Evolutionary conservation across 257 asterid species (phyloP).

Genomic region (Coffea eugenioides): DNA sequence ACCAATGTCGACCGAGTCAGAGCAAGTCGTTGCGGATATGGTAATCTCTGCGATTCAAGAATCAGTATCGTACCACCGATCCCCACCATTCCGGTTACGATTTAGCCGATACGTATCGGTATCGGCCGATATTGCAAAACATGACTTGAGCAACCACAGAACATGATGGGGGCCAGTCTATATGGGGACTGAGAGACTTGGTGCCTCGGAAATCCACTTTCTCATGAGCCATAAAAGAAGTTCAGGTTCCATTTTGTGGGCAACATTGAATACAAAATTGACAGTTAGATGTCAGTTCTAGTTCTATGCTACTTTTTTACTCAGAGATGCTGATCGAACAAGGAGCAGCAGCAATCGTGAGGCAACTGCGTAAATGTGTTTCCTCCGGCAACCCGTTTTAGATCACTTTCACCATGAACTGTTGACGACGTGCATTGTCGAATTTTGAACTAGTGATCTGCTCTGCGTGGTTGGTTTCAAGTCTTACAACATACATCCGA

Average conservation of each 20-base stretch:
- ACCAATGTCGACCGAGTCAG: too few relatives aligned
- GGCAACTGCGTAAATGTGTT: slow-evolving; percentile 7
- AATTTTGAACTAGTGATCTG: neutral
- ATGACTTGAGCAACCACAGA: neutral
- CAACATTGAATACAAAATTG: slow-evolving; percentile 11
- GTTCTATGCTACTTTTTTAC: neutral
- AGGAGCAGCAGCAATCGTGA: neutral
- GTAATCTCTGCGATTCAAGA: too few relatives aligned
- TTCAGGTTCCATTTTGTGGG: slow-evolving; percentile 7
- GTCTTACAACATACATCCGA: neutral
- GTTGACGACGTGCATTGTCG: slow-evolving; percentile 1
- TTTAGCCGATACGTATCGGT: too few relatives aligned
- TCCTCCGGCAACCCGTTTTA: neutral
- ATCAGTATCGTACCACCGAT: too few relatives aligned
- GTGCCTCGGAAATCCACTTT: slow-evolving; percentile 4
- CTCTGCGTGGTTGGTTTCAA: slow-evolving; percentile 2
- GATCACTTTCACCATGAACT: slow-evolving; percentile 1
- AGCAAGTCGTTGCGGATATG: too few relatives aligned
- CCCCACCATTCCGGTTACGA: too few relatives aligned
- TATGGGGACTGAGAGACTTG: neutral
- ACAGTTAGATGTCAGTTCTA: slow-evolving; percentile 20
- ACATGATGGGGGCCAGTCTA: slow-evolving; percentile 10
- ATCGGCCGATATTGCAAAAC: too few relatives aligned
- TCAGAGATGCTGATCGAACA: slow-evolving; percentile 4
- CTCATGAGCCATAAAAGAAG: slow-evolving; percentile 4